Conservation (phyloP, 306 rosid genomes). For the Glycyrrhiza uralensis region DNA sequence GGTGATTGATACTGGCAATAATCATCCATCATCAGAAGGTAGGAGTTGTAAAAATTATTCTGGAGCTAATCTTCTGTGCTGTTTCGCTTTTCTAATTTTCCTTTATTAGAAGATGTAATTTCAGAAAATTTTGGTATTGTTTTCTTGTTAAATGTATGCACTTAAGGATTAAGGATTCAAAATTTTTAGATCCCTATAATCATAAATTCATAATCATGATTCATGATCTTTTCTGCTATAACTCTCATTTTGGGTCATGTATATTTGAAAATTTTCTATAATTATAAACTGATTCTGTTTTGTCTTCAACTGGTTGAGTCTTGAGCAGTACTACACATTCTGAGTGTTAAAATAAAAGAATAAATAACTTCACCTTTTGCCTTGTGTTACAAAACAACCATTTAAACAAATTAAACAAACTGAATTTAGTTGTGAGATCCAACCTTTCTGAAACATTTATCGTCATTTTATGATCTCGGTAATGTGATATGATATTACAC, state of each 20-base stretch:
- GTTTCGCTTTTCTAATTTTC: neutral
- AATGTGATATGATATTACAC: neutral
- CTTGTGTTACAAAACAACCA: constrained; percentile 2
- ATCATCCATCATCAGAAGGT: constrained; percentile 58
- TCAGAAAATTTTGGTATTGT: neutral
- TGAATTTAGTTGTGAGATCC: neutral
- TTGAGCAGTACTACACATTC: neutral
- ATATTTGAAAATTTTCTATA: constrained; percentile 11
- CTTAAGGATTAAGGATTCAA: neutral
- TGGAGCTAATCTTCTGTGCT: constrained; percentile 15
- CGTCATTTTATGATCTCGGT: constrained; percentile 2
- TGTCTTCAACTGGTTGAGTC: constrained; percentile 18
- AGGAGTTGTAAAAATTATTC: constrained; percentile 15
- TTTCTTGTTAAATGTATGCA: neutral
- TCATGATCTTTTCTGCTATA: constrained; percentile 5
- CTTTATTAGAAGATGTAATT: constrained; percentile 4
- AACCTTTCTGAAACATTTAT: neutral
- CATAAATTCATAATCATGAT: too few species aligned
- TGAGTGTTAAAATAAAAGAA: constrained; percentile 14
- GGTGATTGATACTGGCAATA: constrained; percentile 63
- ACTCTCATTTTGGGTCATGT: neutral
- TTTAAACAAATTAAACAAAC: constrained; percentile 1
- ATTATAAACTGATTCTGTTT: neutral
- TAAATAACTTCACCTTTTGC: neutral
- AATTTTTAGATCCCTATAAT: neutral